These are phyloP conservation scores for Pyrenula aspistea DNA, from an alignment of 495 filamentous ascomycete genomes.

Conservation along the genomic window DNA sequence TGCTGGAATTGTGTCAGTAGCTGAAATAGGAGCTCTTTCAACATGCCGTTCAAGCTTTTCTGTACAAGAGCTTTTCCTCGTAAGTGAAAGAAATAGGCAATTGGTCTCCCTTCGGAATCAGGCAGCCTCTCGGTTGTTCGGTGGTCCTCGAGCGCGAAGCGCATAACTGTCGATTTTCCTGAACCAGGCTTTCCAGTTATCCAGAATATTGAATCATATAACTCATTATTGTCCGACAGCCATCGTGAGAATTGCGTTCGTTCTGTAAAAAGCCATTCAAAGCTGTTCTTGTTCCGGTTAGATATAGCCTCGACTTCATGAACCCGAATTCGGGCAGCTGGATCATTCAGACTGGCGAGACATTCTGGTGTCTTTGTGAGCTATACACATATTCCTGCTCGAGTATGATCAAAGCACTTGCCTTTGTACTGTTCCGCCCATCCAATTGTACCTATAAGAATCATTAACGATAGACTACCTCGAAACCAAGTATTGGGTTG, in stretches of 20 bases:
- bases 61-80: conserved; percentile 35
- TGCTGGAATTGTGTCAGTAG: conserved; percentile 16
- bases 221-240: not conserved
- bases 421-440: not conserved
- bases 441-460: not conserved
- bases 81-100: conserved; percentile 42
- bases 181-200: conserved; percentile 44
- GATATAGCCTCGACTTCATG: not conserved
- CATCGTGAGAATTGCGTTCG: not conserved
- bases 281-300: not conserved
- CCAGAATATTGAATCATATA: conserved; percentile 28
- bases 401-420: not conserved
- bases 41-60: conserved; percentile 35
- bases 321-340: not conserved
- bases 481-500: not conserved
- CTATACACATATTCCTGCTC: not conserved
- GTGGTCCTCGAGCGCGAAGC: conserved; percentile 19
- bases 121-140: conserved; percentile 7
- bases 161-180: conserved; percentile 45
- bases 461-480: not conserved
- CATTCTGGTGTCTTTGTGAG: not conserved
- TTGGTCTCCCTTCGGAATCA: conserved; percentile 4
- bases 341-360: not conserved
- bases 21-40: conserved; percentile 34
- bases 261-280: not conserved